Conservation (phyloP, 805 yeast genomes). For the Metschnikowia sp. region DNA sequence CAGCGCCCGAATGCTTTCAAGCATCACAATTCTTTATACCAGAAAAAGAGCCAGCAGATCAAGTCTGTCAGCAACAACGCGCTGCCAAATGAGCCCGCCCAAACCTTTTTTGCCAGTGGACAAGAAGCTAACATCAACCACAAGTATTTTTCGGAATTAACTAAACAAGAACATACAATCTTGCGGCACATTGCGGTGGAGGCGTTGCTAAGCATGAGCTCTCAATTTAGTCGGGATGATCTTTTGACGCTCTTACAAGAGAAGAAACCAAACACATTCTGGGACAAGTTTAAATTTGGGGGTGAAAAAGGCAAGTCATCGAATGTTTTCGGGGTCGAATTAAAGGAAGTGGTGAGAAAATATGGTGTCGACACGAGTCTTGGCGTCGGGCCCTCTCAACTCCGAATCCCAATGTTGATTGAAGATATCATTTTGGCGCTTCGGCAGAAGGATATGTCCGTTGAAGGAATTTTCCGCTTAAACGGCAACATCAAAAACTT, state of each 20-base stretch:
- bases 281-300: slow-evolving; percentile 52
- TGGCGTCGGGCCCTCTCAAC: slow-evolving; percentile 77
- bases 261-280: slow-evolving; percentile 44
- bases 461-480: slow-evolving; percentile 92
- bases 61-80: slow-evolving; percentile 16
- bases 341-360: slow-evolving; percentile 63
- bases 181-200: slow-evolving; percentile 58
- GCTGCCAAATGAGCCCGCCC: slow-evolving; percentile 11
- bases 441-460: slow-evolving; percentile 89
- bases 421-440: slow-evolving; percentile 84
- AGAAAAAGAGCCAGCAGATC: slow-evolving; percentile 28
- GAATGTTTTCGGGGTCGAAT: slow-evolving; percentile 73
- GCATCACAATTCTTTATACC: slow-evolving; percentile 57
- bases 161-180: slow-evolving; percentile 53
- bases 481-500: slow-evolving; percentile 90
- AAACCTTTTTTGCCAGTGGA: background rate
- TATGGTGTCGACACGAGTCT: slow-evolving; percentile 80
- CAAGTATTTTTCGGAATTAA: slow-evolving; percentile 63
- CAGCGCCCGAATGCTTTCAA: slow-evolving; percentile 89
- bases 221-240: slow-evolving; percentile 28
- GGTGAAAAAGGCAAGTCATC: slow-evolving; percentile 24
- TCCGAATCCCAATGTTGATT: slow-evolving; percentile 78
- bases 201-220: slow-evolving; percentile 39
- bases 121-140: background rate
- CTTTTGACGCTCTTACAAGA: slow-evolving; percentile 41